Evolutionary conservation across 1,139 yeast species (phyloP).

Genomic region (Pneumocystis sp.): DNA sequence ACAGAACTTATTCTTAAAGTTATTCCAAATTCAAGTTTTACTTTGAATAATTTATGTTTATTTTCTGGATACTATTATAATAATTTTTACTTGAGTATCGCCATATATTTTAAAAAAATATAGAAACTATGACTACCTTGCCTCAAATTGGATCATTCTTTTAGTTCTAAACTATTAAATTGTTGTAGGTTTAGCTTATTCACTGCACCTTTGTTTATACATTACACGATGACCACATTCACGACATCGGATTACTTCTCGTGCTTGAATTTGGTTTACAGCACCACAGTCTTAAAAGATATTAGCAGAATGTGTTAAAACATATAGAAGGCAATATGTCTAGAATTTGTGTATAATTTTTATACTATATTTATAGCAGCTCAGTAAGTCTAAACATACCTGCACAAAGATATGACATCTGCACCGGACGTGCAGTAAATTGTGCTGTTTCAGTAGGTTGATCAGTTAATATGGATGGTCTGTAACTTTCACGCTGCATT

Average conservation of each 20-base stretch:
- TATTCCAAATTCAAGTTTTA: too few species aligned
- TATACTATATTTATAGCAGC: background rate
- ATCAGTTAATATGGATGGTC: background rate
- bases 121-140: background rate
- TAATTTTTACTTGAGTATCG: too few species aligned
- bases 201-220: conserved; percentile 61
- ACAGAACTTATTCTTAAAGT: background rate
- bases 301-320: conserved; percentile 41
- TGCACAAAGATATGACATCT: background rate
- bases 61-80: background rate
- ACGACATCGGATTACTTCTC: conserved; percentile 95
- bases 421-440: background rate
- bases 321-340: background rate
- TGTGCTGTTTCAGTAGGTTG: background rate
- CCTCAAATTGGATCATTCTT: background rate
- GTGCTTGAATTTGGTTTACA: conserved; percentile 71
- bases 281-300: conserved; percentile 96
- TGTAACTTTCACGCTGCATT: background rate
- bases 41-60: background rate
- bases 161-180: background rate
- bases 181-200: background rate
- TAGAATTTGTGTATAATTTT: background rate
- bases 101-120: too few species aligned
- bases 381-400: background rate
- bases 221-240: conserved; percentile 97